These are phyloP conservation scores for Brassica balearica DNA, from an alignment of 441 rosid genomes.

Conservation along the genomic window DNA sequence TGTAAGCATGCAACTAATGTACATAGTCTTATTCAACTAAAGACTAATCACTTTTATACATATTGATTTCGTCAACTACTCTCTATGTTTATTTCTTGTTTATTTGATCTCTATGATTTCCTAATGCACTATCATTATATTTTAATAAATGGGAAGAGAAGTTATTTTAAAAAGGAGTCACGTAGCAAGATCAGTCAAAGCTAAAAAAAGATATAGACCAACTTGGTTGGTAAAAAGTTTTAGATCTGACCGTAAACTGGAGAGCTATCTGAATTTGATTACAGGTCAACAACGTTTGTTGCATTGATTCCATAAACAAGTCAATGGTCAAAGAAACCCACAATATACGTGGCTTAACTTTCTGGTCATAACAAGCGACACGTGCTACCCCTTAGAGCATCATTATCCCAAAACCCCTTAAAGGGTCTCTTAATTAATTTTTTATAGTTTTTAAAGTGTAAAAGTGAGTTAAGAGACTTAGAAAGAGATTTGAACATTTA, in stretches of 20 bases:
- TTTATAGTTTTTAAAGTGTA: too few species aligned
- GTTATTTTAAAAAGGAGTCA: not conserved
- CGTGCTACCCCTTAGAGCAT: conserved; percentile 31
- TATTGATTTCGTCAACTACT: conserved; percentile 10
- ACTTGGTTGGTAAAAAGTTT: not conserved
- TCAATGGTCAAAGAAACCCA: conserved; percentile 39
- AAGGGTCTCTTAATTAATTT: too few species aligned
- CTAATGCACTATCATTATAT: not conserved
- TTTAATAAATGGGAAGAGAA: not conserved
- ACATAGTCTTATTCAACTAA: conserved; percentile 12
- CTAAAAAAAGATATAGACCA: not conserved
- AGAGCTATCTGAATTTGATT: conserved; percentile 1
- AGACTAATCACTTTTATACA: not conserved
- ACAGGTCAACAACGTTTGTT: not conserved
- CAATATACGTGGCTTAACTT: conserved; percentile 23
- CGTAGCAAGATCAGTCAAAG: not conserved
- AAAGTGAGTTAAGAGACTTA: too few species aligned
- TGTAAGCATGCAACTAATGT: not conserved
- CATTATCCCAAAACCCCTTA: too few species aligned
- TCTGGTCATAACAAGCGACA: conserved; percentile 8
- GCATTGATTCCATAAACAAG: conserved; percentile 10
- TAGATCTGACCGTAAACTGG: conserved; percentile 1
- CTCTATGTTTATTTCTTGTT: not conserved
- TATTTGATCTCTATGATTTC: not conserved
- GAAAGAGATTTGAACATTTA: too few species aligned